Evolutionary conservation across 1,284 basidiomycete genomes (phyloP).

Genomic region (Papiliotrema flavescens): DNA sequence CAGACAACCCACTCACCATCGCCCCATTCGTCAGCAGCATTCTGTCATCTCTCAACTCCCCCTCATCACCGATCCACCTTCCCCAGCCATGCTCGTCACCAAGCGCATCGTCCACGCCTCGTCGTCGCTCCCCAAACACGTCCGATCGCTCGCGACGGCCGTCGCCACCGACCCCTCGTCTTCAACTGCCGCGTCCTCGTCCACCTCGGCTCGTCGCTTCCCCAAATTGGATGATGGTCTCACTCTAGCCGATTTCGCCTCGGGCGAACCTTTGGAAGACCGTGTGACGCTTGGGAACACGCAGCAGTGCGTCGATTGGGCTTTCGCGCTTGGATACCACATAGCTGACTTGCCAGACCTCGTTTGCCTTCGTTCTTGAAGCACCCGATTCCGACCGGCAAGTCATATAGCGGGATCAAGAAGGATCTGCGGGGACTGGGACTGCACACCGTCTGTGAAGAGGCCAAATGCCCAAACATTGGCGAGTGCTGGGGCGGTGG

Average conservation of each 20-base stretch:
- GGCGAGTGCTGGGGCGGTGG: slow-evolving; percentile 99
- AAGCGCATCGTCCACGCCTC: background rate
- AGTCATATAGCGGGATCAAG: slow-evolving; percentile 88
- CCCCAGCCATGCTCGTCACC: background rate
- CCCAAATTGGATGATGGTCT: slow-evolving; percentile 65
- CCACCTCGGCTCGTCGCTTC: slow-evolving; percentile 13
- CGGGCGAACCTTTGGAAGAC: slow-evolving; percentile 56
- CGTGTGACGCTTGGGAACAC: slow-evolving; percentile 75
- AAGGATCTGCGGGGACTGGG: slow-evolving; percentile 87
- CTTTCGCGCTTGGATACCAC: no score
- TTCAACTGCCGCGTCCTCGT: slow-evolving; percentile 5
- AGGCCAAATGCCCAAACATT: slow-evolving; percentile 98
- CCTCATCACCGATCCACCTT: background rate
- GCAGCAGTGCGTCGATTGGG: slow-evolving; percentile 56
- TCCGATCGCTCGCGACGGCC: slow-evolving; percentile 30
- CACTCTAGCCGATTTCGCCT: slow-evolving; percentile 79
- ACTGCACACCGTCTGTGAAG: slow-evolving; percentile 96
- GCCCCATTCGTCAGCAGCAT: background rate
- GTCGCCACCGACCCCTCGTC: slow-evolving; percentile 8
- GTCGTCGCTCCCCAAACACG: background rate
- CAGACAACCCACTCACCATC: background rate
- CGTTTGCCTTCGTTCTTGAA: slow-evolving; percentile 89
- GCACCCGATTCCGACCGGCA: slow-evolving; percentile 86
- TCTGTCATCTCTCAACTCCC: background rate
- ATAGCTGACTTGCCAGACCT: slow-evolving; percentile 55